Evolutionary conservation across 2,329 filamentous ascomycete genomes (phyloP).

Genomic region (Diplodia mutila): DNA sequence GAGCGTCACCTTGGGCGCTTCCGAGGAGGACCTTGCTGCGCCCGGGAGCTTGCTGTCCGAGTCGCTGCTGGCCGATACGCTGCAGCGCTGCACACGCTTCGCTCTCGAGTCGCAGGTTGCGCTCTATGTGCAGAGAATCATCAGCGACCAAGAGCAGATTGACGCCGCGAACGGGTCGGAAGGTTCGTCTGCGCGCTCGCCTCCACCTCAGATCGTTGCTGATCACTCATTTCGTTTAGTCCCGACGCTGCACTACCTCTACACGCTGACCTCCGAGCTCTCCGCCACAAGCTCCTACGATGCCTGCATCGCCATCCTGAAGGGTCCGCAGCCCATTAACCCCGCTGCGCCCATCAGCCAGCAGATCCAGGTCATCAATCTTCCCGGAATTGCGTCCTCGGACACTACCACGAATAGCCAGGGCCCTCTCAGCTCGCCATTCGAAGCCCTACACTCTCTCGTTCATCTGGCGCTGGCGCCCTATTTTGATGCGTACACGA

Average conservation of each 20-base stretch:
- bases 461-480: constrained; percentile 90
- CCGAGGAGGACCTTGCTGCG: constrained; percentile 76
- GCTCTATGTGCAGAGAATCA: constrained; percentile 84
- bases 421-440: constrained; percentile 76
- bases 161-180: constrained; percentile 39
- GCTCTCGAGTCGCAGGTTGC: constrained; percentile 84
- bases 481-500: constrained; percentile 96
- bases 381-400: constrained; percentile 78
- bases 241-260: constrained; percentile 60
- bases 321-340: constrained; percentile 86
- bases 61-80: constrained; percentile 72
- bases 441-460: constrained; percentile 88
- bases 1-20: constrained; percentile 53
- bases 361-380: constrained; percentile 90
- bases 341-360: constrained; percentile 77
- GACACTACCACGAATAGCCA: constrained; percentile 70
- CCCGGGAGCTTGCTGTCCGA: constrained; percentile 82
- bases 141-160: constrained; percentile 42
- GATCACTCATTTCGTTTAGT: constrained; percentile 27
- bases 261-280: constrained; percentile 81
- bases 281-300: constrained; percentile 78
- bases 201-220: constrained; percentile 47
- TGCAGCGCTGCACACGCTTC: constrained; percentile 86
- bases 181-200: constrained; percentile 34
- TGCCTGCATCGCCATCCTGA: constrained; percentile 85